Conservation (phyloP, 164 flowering plant species). For the Magnolia kwangsiensis region DNA sequence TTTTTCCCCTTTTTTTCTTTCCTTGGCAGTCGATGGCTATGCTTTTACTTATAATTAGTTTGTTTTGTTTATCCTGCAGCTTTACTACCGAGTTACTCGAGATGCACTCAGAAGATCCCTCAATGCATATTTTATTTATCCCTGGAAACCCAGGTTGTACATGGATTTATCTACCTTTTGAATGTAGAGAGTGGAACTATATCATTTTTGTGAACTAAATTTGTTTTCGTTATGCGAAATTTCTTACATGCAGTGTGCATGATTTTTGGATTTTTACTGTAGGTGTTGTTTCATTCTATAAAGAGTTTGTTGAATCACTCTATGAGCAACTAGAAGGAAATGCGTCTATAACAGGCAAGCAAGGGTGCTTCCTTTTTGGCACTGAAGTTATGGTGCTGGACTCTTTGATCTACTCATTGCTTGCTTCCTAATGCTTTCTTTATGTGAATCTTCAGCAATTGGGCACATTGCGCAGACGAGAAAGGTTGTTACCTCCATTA, state of each 20-base stretch:
- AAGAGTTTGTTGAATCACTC: constrained; percentile 61
- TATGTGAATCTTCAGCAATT: constrained; percentile 44
- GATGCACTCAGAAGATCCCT: constrained; percentile 52
- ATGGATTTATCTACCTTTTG: not conserved
- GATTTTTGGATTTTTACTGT: constrained; percentile 4
- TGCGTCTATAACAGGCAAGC: constrained; percentile 70
- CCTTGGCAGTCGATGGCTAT: not conserved
- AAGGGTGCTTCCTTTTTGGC: not conserved
- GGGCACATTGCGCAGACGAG: constrained; percentile 62
- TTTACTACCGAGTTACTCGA: constrained; percentile 71
- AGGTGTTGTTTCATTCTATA: constrained; percentile 64
- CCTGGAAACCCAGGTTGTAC: constrained; percentile 90
- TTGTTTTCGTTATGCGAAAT: not conserved
- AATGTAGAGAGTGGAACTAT: not conserved
- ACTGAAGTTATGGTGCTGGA: constrained; percentile 10
- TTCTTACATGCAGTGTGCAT: not conserved
- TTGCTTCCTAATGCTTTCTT: not conserved
- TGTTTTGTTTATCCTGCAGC: constrained; percentile 25
- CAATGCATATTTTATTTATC: constrained; percentile 54
- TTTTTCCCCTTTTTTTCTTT: not conserved
- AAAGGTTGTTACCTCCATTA: constrained; percentile 43
- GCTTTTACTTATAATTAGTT: not conserved
- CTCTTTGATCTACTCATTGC: constrained; percentile 4
- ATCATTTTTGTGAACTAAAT: not conserved
- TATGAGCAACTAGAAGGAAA: constrained; percentile 57